A percentile compares a stretch with the other conserved stretches of the same genome.
Conservation (phyloP, 2,329 filamentous ascomycete genomes). For the Phaeosphaeria sp. region DNA sequence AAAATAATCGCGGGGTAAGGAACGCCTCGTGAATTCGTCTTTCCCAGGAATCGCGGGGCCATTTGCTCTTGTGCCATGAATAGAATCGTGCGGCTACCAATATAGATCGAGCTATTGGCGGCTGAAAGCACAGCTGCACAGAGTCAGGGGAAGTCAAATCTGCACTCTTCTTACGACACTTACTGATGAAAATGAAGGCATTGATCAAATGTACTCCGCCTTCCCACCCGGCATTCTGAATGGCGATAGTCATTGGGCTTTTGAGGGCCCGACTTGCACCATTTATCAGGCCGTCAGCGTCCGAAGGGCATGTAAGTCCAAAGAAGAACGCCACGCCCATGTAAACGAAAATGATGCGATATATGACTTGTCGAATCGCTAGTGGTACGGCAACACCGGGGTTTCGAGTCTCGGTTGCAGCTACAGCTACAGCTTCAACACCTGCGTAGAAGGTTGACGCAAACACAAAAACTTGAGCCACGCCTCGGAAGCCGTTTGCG, state of each 20-base stretch:
- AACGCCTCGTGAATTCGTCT: slow-evolving; percentile 69
- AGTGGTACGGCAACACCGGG: slow-evolving; percentile 55
- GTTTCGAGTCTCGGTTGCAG: slow-evolving; percentile 49
- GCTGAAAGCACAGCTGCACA: slow-evolving; percentile 59
- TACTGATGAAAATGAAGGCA: slow-evolving; percentile 63
- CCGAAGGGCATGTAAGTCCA: slow-evolving; percentile 73
- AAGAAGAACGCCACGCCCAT: slow-evolving; percentile 53
- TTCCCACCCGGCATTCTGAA: slow-evolving; percentile 76
- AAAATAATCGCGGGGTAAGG: slow-evolving; percentile 68
- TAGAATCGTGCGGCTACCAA: slow-evolving; percentile 75
- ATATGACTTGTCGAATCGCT: slow-evolving; percentile 56
- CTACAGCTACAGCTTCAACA: slow-evolving; percentile 46
- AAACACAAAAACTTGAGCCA: slow-evolving; percentile 53
- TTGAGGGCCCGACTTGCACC: slow-evolving; percentile 69
- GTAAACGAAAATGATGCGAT: slow-evolving; percentile 53
- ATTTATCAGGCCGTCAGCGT: slow-evolving; percentile 68
- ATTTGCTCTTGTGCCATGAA: slow-evolving; percentile 78
- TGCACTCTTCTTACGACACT: not conserved
- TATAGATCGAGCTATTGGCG: slow-evolving; percentile 76
- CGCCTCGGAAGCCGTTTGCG: slow-evolving; percentile 50
- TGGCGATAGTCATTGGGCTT: slow-evolving; percentile 55
- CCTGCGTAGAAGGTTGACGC: slow-evolving; percentile 52
- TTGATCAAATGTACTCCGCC: slow-evolving; percentile 80
- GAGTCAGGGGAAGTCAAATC: not conserved
- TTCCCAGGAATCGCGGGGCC: slow-evolving; percentile 72